These are phyloP conservation scores for Didymosphaeria variabile DNA, from an alignment of 2,329 filamentous ascomycete species.

Conservation along the genomic window DNA sequence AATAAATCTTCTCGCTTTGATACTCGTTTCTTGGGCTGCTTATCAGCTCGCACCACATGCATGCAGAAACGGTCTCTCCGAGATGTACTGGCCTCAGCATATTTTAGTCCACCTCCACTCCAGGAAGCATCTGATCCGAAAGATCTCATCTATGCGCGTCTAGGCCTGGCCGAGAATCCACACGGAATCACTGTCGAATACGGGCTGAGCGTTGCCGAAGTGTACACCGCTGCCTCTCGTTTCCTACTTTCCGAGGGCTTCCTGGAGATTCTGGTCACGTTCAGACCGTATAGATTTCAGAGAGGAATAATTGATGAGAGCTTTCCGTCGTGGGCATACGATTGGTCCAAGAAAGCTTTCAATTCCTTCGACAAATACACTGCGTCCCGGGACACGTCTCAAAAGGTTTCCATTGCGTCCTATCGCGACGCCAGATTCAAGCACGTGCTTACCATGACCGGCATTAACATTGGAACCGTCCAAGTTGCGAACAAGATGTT, in stretches of 20 bases:
- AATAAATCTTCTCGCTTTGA: background rate
- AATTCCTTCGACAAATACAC: conserved; percentile 6
- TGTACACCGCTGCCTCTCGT: conserved; percentile 2
- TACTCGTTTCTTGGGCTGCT: conserved; percentile 10
- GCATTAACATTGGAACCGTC: conserved; percentile 4
- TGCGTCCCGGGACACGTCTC: conserved; percentile 5
- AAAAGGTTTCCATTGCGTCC: background rate
- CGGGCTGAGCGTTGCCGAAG: conserved; percentile 2
- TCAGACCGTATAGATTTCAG: conserved; percentile 7
- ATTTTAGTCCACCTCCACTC: conserved; percentile 7
- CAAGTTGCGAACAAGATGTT: background rate
- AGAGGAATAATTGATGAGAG: background rate
- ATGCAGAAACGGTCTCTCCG: conserved; percentile 3
- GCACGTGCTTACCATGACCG: conserved; percentile 2
- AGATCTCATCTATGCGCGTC: conserved; percentile 8
- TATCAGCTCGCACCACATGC: conserved; percentile 11
- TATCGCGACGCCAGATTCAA: background rate
- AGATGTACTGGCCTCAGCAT: conserved; percentile 9
- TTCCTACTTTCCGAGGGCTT: conserved; percentile 7
- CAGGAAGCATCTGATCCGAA: background rate
- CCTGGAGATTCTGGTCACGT: conserved; percentile 6
- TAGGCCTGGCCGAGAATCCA: conserved; percentile 6
- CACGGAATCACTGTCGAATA: conserved; percentile 2
- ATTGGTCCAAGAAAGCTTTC: conserved; percentile 6
- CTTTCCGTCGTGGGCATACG: conserved; percentile 10